phyloP scores from a whole-genome alignment of 768 basidiomycete species.

The Termitomyces sp. region DNA sequence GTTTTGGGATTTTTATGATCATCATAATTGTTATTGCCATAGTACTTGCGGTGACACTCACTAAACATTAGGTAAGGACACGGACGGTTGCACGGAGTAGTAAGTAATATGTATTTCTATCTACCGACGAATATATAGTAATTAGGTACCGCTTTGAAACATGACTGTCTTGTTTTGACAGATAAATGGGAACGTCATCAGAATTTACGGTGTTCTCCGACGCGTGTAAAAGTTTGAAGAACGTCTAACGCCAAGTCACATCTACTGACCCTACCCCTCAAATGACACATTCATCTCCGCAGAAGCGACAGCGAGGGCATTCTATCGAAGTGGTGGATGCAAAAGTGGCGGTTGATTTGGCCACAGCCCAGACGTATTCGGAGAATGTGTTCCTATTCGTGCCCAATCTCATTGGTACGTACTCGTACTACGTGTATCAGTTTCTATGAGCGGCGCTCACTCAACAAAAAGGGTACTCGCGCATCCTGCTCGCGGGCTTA shows the following conservation, averaged over 20 bases:
- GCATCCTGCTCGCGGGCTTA: conserved; percentile 86
- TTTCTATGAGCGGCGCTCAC: conserved; percentile 8
- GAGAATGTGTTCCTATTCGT: conserved; percentile 98
- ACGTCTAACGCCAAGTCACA: conserved; percentile 1
- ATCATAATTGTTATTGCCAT: conserved; percentile 57
- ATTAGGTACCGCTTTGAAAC: too few species aligned
- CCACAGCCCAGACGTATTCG: conserved; percentile 80
- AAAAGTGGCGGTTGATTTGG: conserved; percentile 83
- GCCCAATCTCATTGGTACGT: conserved; percentile 92
- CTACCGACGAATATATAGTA: conserved; percentile 1
- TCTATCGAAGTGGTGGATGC: conserved; percentile 78
- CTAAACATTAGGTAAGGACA: conserved; percentile 10
- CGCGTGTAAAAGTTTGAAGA: conserved; percentile 19
- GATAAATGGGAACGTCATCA: conserved; percentile 16
- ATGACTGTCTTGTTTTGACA: conserved; percentile 13
- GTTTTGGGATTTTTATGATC: conserved; percentile 63
- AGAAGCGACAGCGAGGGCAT: conserved; percentile 42
- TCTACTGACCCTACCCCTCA: background rate
- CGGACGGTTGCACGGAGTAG: background rate
- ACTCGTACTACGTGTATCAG: conserved; percentile 2
- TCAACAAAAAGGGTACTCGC: conserved; percentile 69
- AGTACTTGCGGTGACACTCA: conserved; percentile 37
- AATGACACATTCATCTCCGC: conserved; percentile 33
- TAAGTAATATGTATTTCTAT: conserved; percentile 7
- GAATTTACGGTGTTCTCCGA: conserved; percentile 18